Conservation (phyloP, 1,139 yeast species). For the Kodamaea fungicola region DNA sequence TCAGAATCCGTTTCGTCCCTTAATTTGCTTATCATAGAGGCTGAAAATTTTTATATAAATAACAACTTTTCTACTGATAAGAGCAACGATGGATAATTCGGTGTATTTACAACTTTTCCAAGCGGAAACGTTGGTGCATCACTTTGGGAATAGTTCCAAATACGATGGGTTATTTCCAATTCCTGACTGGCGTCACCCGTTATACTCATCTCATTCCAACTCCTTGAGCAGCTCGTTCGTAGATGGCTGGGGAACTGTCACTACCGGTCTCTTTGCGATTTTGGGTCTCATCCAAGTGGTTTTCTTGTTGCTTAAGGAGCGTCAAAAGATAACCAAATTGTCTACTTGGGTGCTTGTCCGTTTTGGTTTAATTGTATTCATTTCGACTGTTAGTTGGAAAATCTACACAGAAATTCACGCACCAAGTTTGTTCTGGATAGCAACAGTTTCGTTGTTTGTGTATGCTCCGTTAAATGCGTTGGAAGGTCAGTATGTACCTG, state of each 20-base stretch:
- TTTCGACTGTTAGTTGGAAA: background rate
- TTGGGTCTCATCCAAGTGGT: conserved; percentile 13
- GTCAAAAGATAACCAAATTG: background rate
- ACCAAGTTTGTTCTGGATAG: background rate
- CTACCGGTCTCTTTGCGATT: conserved; percentile 9
- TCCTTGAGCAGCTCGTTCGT: conserved; percentile 16
- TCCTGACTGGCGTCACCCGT: conserved; percentile 13
- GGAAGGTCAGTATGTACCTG: conserved; percentile 8
- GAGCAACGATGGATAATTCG: no score
- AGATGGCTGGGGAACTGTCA: conserved; percentile 4
- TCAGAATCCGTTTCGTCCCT: no score
- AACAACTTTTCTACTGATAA: no score
- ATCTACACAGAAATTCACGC: background rate
- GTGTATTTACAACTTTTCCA: background rate
- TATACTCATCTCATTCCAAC: conserved; percentile 13
- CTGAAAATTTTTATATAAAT: no score
- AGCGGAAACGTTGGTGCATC: background rate
- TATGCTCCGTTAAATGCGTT: conserved; percentile 9
- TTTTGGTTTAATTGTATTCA: background rate
- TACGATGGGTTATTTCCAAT: background rate
- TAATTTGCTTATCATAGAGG: no score
- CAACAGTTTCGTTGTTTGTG: conserved; percentile 1
- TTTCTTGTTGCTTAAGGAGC: background rate
- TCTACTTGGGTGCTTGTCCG: background rate
- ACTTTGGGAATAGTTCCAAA: background rate